Evolutionary conservation across 371 early-diverging fungal species (phyloP).

Genomic region (Lichtheimia ornata): DNA sequence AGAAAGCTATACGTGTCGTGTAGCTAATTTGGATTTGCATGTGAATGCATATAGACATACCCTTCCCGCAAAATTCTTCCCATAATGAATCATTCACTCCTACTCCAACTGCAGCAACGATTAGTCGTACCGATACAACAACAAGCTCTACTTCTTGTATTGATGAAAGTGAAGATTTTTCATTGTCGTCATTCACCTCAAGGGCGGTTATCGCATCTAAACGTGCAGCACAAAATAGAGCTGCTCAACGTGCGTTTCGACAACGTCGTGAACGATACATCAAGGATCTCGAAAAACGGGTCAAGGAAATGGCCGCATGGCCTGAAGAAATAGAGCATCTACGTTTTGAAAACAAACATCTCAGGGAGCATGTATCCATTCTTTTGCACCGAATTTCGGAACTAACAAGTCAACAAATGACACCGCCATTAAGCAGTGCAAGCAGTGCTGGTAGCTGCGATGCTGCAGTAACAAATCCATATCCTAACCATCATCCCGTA

Average conservation of each 20-base stretch:
- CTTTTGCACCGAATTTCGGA: conserved; percentile 13
- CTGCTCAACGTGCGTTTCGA: conserved; percentile 51
- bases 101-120: too few relatives aligned
- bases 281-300: conserved; percentile 45
- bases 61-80: too few relatives aligned
- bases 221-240: conserved; percentile 44
- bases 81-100: too few relatives aligned
- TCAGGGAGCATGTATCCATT: conserved; percentile 17
- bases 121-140: too few relatives aligned
- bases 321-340: conserved; percentile 50
- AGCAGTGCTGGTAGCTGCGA: conserved; percentile 8
- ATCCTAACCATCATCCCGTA: neutral
- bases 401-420: conserved; percentile 12
- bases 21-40: too few relatives aligned
- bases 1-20: too few relatives aligned
- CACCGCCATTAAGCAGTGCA: neutral
- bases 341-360: conserved; percentile 36
- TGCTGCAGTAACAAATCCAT: neutral
- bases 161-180: too few relatives aligned
- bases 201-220: conserved; percentile 31
- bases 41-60: too few relatives aligned
- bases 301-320: conserved; percentile 46
- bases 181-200: neutral
- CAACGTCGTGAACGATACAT: conserved; percentile 50
- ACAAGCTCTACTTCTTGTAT: too few relatives aligned